Base-by-base conservation (phyloP, 1,139 yeast genomes). In the Pneumocystis wakefieldiae region DNA sequence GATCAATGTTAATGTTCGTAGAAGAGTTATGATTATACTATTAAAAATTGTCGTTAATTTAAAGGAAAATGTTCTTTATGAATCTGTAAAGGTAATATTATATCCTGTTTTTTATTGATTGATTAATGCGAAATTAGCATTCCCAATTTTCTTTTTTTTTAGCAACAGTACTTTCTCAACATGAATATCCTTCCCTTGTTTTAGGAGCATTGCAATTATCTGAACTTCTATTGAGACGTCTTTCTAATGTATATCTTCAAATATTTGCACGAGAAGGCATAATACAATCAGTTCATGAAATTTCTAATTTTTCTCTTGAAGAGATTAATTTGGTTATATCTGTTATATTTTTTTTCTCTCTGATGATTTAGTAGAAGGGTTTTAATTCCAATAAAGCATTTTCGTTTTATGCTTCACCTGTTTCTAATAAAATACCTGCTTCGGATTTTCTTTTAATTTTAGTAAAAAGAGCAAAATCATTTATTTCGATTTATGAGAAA, bases 181-280 rank as follows among this genome's bases (percentile, higher is more conserved):
- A 67, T 2, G 76, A 75, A 24, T 67, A 69, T 60, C 66, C 70
- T 1, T 72, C 77, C 14, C 72, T 84, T n/a, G 73, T 83, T 0
- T 75, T 79, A 28, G 84, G 85, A 3, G 80, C 85, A 0, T 73
- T 87, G 35, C 76, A 82, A 4, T 73, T 86, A 29, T 77, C 83
- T 0, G 75, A 76, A 32, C 70, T 74, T 2, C 73, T 87, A 62
- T 73, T 83, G 0, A 72, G 73, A 4, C 78, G 78, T 64, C 75
- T 80, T 14, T 81, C 85, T 0, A 73, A 73, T 1, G 67, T 73
- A 0, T 83, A 80, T 63, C 71, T 83, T 14, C 70, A 74, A 0
- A 77, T 78, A 5, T 83, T 89, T 67, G 86, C 81, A 68, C 80
- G 87, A 65, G 94, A 89, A 69, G 96, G 96, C 0, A 74, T 86